phyloP scores from a whole-genome alignment of 345 rosid genomes.

The Crucihimalaya himalaica region DNA sequence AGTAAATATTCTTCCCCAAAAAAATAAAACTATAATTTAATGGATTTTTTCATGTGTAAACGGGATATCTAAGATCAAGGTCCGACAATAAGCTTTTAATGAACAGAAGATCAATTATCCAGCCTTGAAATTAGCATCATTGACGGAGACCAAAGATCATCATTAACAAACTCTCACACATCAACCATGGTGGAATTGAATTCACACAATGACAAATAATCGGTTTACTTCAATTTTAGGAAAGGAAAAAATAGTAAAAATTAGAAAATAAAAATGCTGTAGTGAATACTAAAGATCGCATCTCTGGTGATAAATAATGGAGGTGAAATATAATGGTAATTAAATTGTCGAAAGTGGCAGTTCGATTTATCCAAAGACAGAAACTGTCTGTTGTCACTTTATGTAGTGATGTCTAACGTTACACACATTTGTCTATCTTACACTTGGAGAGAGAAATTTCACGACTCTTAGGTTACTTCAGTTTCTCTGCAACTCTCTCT shows the following conservation, averaged over 20 bases:
- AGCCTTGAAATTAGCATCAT: neutral
- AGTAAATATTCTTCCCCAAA: neutral
- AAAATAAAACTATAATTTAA: neutral
- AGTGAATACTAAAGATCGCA: slow-evolving; percentile 10
- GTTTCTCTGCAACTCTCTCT: slow-evolving; percentile 33
- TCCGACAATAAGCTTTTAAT: neutral
- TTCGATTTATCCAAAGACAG: slow-evolving; percentile 41
- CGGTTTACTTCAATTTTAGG: neutral
- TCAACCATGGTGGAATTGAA: neutral
- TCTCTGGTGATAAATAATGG: slow-evolving; percentile 29
- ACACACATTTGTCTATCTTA: slow-evolving; percentile 41
- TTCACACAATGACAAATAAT: slow-evolving; percentile 11
- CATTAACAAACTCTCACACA: neutral
- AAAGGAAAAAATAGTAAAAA: neutral
- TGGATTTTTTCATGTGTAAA: neutral
- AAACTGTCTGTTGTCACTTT: slow-evolving; percentile 43
- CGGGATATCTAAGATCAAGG: slow-evolving; percentile 7
- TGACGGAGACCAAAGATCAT: neutral
- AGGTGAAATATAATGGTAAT: slow-evolving; percentile 30
- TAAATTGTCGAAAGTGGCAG: slow-evolving; percentile 41
- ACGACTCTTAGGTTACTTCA: slow-evolving; percentile 41
- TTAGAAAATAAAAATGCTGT: neutral
- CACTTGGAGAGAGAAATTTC: slow-evolving; percentile 42
- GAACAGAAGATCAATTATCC: neutral
- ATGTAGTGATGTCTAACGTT: slow-evolving; percentile 44